Base-by-base conservation (phyloP, 2,329 filamentous ascomycete species). In the Cercospora canescens region DNA sequence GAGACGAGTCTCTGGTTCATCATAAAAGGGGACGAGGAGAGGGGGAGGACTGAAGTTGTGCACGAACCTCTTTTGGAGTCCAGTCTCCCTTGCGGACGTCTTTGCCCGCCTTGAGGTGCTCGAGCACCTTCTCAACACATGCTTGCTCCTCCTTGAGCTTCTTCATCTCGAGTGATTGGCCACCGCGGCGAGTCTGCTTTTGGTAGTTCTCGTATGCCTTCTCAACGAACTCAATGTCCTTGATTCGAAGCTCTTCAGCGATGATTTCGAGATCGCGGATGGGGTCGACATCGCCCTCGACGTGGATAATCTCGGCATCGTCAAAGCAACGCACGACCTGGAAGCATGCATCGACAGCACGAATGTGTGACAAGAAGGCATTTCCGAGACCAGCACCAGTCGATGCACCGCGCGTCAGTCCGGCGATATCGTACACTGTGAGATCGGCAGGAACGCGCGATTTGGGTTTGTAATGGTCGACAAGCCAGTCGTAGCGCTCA, bases 1-100 rank as follows among this genome's bases (percentile, higher is more conserved):
- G 91, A 94, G 93, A 92, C 87, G 85, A 87, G 89, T 92, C 93
- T 95, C 91, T 97, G 96, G 91, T 89, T 98, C 95, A 98, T 98
- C 95, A 97, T 90, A 79, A 83, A 84, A 87, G 69, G 70, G 74
- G 73, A n/a, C 11, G 45, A 1, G 12, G 12, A 9, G 45, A 6
- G 21, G 7, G 30, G 24, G 35, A 54, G 24, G 70, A 63, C 35
- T 68, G 70, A 57, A 70, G 69, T 75, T 65, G 67, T 72, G 67
- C 64, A 80, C 90, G 82, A 91, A 98, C 95, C 92, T 99, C 95
- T 84, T 98, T 99, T 59, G 93, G 91, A 45, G 80, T 75, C 95
- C 95, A 99, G 78, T 88, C 87, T 76, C 91, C 91, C 83, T 97
- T 95, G 75, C 95, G 90, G 75, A 99, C 89, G 77, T 98, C 94